These are phyloP conservation scores for Malbranchea cinnamomea DNA, from an alignment of 2,329 filamentous ascomycete species.

Conservation along the genomic window DNA sequence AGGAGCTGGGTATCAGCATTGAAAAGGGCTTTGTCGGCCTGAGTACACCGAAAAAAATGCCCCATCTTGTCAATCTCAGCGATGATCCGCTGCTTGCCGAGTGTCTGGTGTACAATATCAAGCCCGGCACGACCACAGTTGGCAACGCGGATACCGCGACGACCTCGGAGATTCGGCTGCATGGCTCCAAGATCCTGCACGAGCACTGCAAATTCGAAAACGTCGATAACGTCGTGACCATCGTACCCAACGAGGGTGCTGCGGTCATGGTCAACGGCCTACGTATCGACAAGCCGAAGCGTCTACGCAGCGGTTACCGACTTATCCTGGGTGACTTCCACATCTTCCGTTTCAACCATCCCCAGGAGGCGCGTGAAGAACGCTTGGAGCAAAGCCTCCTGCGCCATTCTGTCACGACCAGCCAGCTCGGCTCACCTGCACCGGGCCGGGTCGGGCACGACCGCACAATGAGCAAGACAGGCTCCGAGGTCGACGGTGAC, in stretches of 20 bases:
- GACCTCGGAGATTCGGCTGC: constrained; percentile 78
- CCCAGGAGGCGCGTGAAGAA: constrained; percentile 86
- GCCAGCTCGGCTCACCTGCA: constrained; percentile 50
- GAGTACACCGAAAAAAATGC: constrained; percentile 97
- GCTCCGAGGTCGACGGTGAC: constrained; percentile 58
- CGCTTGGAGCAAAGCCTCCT: constrained; percentile 75
- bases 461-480: constrained; percentile 59
- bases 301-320: constrained; percentile 80
- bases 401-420: constrained; percentile 59
- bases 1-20: constrained; percentile 96
- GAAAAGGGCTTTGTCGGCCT: constrained; percentile 95
- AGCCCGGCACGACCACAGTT: constrained; percentile 84
- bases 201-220: constrained; percentile 95
- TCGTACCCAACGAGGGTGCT: constrained; percentile 79
- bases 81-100: constrained; percentile 86
- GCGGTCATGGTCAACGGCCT: constrained; percentile 97
- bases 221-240: constrained; percentile 77
- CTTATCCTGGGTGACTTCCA: constrained; percentile 97
- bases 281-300: constrained; percentile 69
- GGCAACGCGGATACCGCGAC: constrained; percentile 81
- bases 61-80: constrained; percentile 95
- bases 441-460: constrained; percentile 53
- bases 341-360: constrained; percentile 93
- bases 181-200: constrained; percentile 80
- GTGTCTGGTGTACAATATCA: constrained; percentile 94